phyloP scores from a whole-genome alignment of 2,329 filamentous ascomycete genomes.

The Pseudogymnoascus sp. region DNA sequence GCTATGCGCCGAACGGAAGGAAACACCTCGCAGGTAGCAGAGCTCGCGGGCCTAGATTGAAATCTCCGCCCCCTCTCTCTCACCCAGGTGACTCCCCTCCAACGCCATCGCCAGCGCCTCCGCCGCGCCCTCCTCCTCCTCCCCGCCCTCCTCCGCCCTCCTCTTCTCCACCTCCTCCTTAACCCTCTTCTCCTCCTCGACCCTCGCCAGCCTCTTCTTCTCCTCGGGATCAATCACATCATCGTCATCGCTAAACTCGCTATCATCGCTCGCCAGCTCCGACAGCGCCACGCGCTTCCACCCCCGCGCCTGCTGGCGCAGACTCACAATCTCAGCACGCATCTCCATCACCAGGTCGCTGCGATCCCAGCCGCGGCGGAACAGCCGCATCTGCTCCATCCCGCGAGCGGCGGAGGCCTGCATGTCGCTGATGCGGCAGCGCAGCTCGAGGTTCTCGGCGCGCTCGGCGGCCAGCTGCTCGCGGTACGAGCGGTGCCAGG shows the following conservation, averaged over 20 bases:
- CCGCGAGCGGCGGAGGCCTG: conserved; percentile 50
- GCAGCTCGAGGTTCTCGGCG: conserved; percentile 53
- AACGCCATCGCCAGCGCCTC: background rate
- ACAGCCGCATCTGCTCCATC: conserved; percentile 49
- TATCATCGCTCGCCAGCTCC: conserved; percentile 49
- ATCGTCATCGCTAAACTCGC: conserved; percentile 53
- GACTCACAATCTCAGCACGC: conserved; percentile 43
- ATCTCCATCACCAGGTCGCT: conserved; percentile 46
- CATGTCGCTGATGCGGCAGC: conserved; percentile 61
- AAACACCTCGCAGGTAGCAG: background rate
- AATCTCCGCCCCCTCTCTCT: background rate
- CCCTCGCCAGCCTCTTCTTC: conserved; percentile 40
- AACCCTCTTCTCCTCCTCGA: conserved; percentile 17
- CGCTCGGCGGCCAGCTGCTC: conserved; percentile 56
- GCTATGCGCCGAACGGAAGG: background rate
- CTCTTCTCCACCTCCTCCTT: conserved; percentile 12
- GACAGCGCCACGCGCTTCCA: conserved; percentile 62
- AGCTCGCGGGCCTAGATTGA: background rate
- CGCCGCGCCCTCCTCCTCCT: background rate
- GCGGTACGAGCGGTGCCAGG: conserved; percentile 60
- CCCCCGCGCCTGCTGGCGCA: conserved; percentile 52
- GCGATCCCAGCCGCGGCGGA: conserved; percentile 49
- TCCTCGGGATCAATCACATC: conserved; percentile 54
- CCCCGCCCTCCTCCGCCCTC: conserved; percentile 15
- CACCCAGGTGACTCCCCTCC: background rate